phyloP scores from a whole-genome alignment of 352 stramenopile genomes.

The Phytophthora boehmeriae region DNA sequence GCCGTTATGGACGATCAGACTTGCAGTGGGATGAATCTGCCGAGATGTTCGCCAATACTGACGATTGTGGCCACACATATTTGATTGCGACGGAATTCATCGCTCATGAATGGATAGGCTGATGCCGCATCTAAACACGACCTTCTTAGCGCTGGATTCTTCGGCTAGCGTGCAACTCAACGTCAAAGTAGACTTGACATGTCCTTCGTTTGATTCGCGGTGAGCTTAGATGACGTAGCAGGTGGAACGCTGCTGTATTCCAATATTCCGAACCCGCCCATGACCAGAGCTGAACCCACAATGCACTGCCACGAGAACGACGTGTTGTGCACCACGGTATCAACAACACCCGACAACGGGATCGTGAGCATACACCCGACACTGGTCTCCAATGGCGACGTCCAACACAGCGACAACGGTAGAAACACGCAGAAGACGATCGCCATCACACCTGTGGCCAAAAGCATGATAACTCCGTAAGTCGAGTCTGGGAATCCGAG shows the following conservation, averaged over 20 bases:
- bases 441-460: slow-evolving; percentile 39
- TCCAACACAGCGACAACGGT: slow-evolving; percentile 54
- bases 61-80: too few species aligned
- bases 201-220: neutral
- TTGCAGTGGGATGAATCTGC: too few species aligned
- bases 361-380: slow-evolving; percentile 69
- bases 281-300: slow-evolving; percentile 50
- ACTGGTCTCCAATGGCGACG: slow-evolving; percentile 59
- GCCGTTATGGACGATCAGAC: too few species aligned
- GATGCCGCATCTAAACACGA: too few species aligned
- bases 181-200: neutral
- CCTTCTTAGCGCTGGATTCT: too few species aligned
- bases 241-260: slow-evolving; percentile 25
- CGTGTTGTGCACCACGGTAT: slow-evolving; percentile 46
- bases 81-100: too few species aligned
- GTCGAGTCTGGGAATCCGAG: slow-evolving; percentile 37
- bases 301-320: slow-evolving; percentile 55
- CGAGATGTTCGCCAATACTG: too few species aligned
- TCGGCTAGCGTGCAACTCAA: too few species aligned
- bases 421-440: slow-evolving; percentile 52
- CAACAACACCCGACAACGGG: slow-evolving; percentile 48
- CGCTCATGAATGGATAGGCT: too few species aligned
- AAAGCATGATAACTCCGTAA: slow-evolving; percentile 37
- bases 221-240: neutral
- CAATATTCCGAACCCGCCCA: slow-evolving; percentile 52